Evolutionary conservation across 2,329 filamentous ascomycete species (phyloP), one percentile per base, ranked within the genome.

Genomic region (Hypomyces perniciosus): DNA sequence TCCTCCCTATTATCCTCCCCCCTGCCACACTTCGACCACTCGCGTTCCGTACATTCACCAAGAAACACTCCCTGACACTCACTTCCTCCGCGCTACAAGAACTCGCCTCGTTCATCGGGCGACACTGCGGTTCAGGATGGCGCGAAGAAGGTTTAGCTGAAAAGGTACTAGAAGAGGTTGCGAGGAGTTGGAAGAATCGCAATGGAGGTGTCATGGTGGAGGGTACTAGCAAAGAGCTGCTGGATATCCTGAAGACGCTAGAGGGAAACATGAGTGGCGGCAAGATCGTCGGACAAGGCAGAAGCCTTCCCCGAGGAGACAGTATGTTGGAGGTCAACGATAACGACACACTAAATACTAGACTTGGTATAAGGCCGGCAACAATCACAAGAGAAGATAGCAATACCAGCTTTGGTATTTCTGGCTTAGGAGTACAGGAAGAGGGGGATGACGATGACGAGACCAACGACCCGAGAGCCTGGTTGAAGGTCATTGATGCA

Each of bases 51-150:
- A 95, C 89, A 0, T 95, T 99, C 59, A 99, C 93, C 2, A 96
- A 96, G 69, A 99, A 97, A 65, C 90, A 99, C 71, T 95, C 92
- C 60, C 76, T 99, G 50, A 97, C 91, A 0, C 81, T 99, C 48
- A 91, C 88, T 6, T 93, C 92, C 0, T 83, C 90, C 0, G 90
- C 93, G 0, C 74, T 99, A 5, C 85, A 92, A 66, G 82, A 88
- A 43, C 77, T 99, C 31, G 91, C 93, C 20, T 79, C 81, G 1
- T 99, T 99, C 67, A 86, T 99, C 48, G 95, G 93, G 8, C 85
- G 88, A 59, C 87, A 96, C 68, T 99, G 93, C 67, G 93, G 93
- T 33, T 91, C 91, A 51, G 90, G 85, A 84, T 99, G 93, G 93
- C 83, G 92, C 61, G 91, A 97, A 72, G 90, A 95, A 66, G 92